Evolutionary conservation across 331 rosid genomes (phyloP).

Genomic region (Acacia pycnantha): DNA sequence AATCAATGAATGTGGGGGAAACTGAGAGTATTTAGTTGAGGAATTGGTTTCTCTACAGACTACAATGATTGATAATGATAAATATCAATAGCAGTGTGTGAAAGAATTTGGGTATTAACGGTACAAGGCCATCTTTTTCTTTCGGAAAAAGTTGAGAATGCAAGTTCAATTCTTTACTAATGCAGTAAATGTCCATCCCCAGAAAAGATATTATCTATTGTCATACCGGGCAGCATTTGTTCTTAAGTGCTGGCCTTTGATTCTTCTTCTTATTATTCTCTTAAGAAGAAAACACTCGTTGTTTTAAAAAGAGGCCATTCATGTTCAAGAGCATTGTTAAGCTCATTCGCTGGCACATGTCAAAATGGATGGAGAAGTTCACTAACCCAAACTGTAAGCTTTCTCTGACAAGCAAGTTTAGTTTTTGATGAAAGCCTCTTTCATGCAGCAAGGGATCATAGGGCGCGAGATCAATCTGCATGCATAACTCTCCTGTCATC

Average conservation of each 20-base stretch:
- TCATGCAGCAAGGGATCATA: conserved; percentile 76
- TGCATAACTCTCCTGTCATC: conserved; percentile 28
- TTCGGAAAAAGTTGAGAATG: conserved; percentile 7
- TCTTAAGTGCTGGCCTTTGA: not conserved
- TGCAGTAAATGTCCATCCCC: conserved; percentile 7
- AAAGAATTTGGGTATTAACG: conserved; percentile 5
- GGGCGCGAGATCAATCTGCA: conserved; percentile 55
- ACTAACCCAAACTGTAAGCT: conserved; percentile 59
- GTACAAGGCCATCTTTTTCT: conserved; percentile 10
- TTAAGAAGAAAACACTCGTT: not conserved
- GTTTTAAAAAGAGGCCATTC: conserved; percentile 11
- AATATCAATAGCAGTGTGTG: not conserved
- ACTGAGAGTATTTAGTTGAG: conserved; percentile 22
- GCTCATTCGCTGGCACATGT: conserved; percentile 19
- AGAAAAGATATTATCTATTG: not conserved
- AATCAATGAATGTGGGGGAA: conserved; percentile 9
- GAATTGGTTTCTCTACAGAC: conserved; percentile 11
- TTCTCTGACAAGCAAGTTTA: conserved; percentile 65
- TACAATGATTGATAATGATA: conserved; percentile 17
- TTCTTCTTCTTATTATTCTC: not conserved
- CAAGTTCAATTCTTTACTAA: conserved; percentile 14
- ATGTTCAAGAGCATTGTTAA: conserved; percentile 16
- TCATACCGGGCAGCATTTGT: conserved; percentile 20
- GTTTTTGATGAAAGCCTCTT: conserved; percentile 75
- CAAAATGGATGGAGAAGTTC: conserved; percentile 36